Percentiles rank a stretch among this genome's conserved stretches.
Conservation (phyloP, 148 eudicot species). For the Fagopyrum homotropicum region DNA sequence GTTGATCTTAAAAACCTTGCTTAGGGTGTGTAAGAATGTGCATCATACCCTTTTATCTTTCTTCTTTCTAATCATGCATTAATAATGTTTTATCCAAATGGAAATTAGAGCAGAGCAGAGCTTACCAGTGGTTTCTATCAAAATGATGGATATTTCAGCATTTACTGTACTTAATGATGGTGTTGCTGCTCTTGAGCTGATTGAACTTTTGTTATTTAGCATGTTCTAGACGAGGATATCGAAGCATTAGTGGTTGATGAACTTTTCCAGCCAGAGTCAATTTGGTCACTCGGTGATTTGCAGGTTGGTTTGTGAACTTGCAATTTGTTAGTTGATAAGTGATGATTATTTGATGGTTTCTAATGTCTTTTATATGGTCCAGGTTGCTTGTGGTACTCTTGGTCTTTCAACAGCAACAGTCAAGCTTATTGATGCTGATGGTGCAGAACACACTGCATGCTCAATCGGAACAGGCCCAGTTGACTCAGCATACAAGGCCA, state of each 20-base stretch:
- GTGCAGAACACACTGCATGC: constrained; percentile 64
- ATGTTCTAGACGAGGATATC: constrained; percentile 75
- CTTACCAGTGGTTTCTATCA: neutral
- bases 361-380: constrained; percentile 16
- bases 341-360: neutral
- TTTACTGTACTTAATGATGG: neutral
- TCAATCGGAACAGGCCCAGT: constrained; percentile 91
- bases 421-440: constrained; percentile 64
- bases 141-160: neutral
- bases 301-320: constrained; percentile 40
- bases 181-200: neutral
- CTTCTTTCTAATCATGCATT: too few relatives aligned
- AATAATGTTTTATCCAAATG: too few relatives aligned
- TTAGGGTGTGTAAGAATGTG: neutral
- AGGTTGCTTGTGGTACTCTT: constrained; percentile 90
- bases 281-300: constrained; percentile 85
- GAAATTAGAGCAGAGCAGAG: too few relatives aligned
- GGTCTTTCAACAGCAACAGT: constrained; percentile 94
- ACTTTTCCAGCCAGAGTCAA: constrained; percentile 79
- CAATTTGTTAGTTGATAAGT: neutral
- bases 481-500: constrained; percentile 94
- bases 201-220: constrained; percentile 25
- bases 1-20: neutral
- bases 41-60: too few relatives aligned
- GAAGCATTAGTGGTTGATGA: constrained; percentile 81